Evolutionary conservation across 805 yeast genomes (phyloP).

Genomic region (Candida palmyrensis): DNA sequence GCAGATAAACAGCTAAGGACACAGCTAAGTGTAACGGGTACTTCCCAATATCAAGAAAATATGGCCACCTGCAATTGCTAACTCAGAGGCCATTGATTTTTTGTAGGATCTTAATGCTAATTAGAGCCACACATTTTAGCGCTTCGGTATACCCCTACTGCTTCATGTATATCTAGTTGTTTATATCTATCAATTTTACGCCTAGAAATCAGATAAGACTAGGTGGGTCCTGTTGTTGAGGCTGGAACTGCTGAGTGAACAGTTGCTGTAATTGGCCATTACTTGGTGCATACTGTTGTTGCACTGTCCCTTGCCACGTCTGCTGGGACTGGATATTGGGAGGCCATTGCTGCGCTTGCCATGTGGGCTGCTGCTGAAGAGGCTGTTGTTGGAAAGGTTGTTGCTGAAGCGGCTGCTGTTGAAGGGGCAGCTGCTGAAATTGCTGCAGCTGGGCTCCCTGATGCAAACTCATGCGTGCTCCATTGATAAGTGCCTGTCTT

Average conservation of each 20-base stretch:
- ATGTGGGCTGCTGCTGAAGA: slow-evolving; percentile 4
- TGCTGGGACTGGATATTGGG: slow-evolving; percentile 4
- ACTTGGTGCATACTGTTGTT: too few species aligned
- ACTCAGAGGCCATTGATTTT: too few species aligned
- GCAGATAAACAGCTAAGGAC: too few species aligned
- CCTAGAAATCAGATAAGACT: slow-evolving; percentile 12
- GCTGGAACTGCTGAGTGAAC: neutral
- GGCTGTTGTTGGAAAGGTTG: slow-evolving; percentile 6
- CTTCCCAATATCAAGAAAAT: too few species aligned
- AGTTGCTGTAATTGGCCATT: too few species aligned
- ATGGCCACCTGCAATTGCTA: too few species aligned
- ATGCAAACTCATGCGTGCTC: slow-evolving; percentile 32
- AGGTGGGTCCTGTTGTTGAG: slow-evolving; percentile 17
- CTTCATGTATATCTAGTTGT: too few species aligned
- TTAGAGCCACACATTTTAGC: too few species aligned
- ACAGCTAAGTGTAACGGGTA: too few species aligned
- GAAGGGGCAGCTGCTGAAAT: slow-evolving; percentile 8
- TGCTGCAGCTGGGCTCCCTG: slow-evolving; percentile 12
- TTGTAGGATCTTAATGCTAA: too few species aligned
- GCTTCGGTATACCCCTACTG: too few species aligned
- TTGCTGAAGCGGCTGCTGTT: slow-evolving; percentile 12
- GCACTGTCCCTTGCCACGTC: too few species aligned
- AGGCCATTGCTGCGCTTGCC: neutral
- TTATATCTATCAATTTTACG: neutral
- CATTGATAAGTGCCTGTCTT: slow-evolving; percentile 27